Evolutionary conservation across 2,329 filamentous ascomycete genomes (phyloP).

Genomic region (Colletotrichum sp.): DNA sequence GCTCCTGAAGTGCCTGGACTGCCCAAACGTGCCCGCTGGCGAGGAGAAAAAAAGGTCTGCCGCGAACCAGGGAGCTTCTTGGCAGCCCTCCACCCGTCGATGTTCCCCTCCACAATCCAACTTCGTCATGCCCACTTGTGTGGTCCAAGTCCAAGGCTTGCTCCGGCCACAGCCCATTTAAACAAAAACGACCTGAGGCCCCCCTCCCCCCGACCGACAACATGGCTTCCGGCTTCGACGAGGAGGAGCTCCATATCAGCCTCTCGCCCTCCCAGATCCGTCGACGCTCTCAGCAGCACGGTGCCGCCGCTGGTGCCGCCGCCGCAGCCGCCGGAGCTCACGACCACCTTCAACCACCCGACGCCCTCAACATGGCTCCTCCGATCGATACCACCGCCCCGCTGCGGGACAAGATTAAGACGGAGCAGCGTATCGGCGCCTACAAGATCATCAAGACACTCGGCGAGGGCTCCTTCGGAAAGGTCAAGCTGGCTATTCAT

Average conservation of each 20-base stretch:
- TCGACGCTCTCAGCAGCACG: conserved; percentile 38
- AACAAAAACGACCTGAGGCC: conserved; percentile 18
- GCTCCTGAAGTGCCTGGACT: background rate
- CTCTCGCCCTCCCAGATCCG: conserved; percentile 62
- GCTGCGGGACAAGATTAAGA: conserved; percentile 57
- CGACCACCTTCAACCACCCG: conserved; percentile 27
- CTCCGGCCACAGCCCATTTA: conserved; percentile 21
- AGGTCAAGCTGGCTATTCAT: conserved; percentile 96
- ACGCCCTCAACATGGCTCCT: conserved; percentile 37
- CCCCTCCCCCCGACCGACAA: conserved; percentile 12
- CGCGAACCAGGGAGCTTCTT: conserved; percentile 19
- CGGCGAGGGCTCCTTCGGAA: conserved; percentile 96
- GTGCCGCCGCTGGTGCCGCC: conserved; percentile 13
- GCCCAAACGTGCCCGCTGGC: background rate
- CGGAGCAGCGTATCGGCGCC: conserved; percentile 86
- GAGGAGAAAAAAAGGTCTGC: background rate
- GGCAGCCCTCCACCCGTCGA: conserved; percentile 13
- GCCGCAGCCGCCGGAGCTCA: conserved; percentile 23
- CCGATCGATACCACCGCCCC: conserved; percentile 22
- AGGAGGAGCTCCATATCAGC: conserved; percentile 82
- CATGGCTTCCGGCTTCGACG: conserved; percentile 70
- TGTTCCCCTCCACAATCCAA: conserved; percentile 22
- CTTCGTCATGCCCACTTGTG: conserved; percentile 23
- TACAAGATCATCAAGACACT: conserved; percentile 91
- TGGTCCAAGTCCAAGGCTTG: conserved; percentile 20